Conservation (phyloP, 306 rosid genomes). For the Fragaria nilgerrensis region DNA sequence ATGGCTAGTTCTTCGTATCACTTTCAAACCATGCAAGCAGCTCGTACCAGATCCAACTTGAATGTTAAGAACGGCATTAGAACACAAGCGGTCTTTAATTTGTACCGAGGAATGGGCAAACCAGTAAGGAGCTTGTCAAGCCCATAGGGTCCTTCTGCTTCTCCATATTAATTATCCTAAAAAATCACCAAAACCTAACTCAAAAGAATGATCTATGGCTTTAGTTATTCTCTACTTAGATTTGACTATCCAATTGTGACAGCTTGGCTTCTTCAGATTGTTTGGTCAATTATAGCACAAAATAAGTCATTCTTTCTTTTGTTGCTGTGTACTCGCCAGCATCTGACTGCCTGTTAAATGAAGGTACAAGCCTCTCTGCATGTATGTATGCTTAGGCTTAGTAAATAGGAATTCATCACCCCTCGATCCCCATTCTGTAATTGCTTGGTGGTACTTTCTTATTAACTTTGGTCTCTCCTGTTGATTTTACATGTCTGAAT, state of each 20-base stretch:
- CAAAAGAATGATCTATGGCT: constrained; percentile 13
- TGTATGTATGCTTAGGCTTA: not conserved
- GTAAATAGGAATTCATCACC: not conserved
- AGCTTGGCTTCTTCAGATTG: constrained; percentile 14
- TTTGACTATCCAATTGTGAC: not conserved
- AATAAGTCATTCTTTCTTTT: not conserved
- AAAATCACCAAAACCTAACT: constrained; percentile 50
- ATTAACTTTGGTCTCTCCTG: not conserved
- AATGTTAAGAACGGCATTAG: constrained; percentile 52
- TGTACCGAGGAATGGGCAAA: constrained; percentile 61
- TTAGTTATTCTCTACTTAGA: constrained; percentile 4
- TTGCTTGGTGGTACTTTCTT: not conserved
- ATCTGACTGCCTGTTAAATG: not conserved
- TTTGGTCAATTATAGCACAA: constrained; percentile 1
- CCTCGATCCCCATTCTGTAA: not conserved
- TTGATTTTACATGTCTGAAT: not conserved
- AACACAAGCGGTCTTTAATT: constrained; percentile 57
- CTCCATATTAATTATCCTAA: constrained; percentile 51
- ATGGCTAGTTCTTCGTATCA: constrained; percentile 80
- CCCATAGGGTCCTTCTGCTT: constrained; percentile 58
- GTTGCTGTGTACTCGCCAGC: not conserved
- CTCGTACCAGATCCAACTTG: constrained; percentile 62
- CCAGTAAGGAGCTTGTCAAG: constrained; percentile 62
- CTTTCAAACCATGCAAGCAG: constrained; percentile 65
- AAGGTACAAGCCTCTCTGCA: not conserved